Percentiles rank a stretch among this genome's conserved stretches.
phyloP scores from a whole-genome alignment of 139 green algal genomes.

The Tetraselmis striata region DNA sequence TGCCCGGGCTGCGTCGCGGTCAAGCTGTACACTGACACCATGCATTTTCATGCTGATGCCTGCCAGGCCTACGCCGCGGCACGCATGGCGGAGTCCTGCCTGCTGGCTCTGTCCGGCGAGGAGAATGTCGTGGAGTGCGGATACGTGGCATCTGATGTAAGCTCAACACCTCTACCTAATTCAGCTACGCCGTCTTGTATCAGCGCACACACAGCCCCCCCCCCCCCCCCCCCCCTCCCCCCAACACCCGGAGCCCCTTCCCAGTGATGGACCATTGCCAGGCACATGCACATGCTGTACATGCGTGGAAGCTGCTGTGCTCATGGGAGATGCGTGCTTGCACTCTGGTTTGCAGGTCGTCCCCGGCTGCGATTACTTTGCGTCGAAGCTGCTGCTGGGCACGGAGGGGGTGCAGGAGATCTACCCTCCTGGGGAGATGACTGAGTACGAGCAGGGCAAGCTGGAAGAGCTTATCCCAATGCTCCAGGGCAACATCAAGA shows the following conservation, averaged over 20 bases:
- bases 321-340: not conserved
- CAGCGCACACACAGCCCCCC: not conserved
- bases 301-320: not conserved
- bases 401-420: slow-evolving; percentile 58
- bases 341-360: not conserved
- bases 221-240: not conserved
- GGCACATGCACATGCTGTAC: not conserved
- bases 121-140: slow-evolving; percentile 58
- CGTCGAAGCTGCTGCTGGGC: slow-evolving; percentile 45
- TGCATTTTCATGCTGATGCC: too few relatives aligned
- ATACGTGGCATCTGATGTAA: slow-evolving; percentile 48
- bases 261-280: not conserved
- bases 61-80: slow-evolving; percentile 76
- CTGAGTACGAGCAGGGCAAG: slow-evolving; percentile 56
- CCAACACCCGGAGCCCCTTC: not conserved
- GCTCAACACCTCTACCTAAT: slow-evolving; percentile 13
- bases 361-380: not conserved
- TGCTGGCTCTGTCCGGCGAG: slow-evolving; percentile 68
- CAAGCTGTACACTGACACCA: not conserved
- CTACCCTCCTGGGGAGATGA: slow-evolving; percentile 48
- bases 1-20: not conserved
- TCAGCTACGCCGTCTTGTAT: slow-evolving; percentile 30
- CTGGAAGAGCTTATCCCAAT: slow-evolving; percentile 58
- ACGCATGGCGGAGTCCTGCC: slow-evolving; percentile 68
- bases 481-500: slow-evolving; percentile 64